Evolutionary conservation across 352 stramenopile species (phyloP).

Genomic region (Phytophthora aleatoria): DNA sequence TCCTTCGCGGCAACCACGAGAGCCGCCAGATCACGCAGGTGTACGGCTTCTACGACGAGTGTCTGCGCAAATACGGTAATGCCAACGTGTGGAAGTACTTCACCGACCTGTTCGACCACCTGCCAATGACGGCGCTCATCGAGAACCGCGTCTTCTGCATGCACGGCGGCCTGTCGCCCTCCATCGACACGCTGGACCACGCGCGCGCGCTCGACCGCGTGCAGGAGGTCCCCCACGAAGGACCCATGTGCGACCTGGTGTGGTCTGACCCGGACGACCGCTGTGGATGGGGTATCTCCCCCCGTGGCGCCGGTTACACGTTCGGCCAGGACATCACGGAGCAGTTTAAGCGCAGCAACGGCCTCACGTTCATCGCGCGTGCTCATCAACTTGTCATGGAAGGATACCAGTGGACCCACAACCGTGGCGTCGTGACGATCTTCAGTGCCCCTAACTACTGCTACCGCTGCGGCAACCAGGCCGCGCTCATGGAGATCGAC

Average conservation of each 20-base stretch:
- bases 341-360: constrained; percentile 91
- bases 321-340: constrained; percentile 90
- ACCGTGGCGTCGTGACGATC: constrained; percentile 92
- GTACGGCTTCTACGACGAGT: constrained; percentile 87
- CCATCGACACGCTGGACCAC: constrained; percentile 89
- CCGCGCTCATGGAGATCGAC: constrained; percentile 95
- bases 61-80: constrained; percentile 96
- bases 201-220: constrained; percentile 82
- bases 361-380: constrained; percentile 85
- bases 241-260: constrained; percentile 88
- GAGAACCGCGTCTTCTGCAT: constrained; percentile 91
- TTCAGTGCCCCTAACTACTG: constrained; percentile 95
- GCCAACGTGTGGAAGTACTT: constrained; percentile 93
- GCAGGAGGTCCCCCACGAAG: constrained; percentile 88
- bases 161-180: constrained; percentile 88
- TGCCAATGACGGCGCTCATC: constrained; percentile 89
- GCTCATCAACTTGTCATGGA: constrained; percentile 94
- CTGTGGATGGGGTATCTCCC: constrained; percentile 87
- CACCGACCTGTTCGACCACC: constrained; percentile 88
- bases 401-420: constrained; percentile 93
- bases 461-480: constrained; percentile 96
- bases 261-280: constrained; percentile 91
- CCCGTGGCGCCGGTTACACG: constrained; percentile 85
- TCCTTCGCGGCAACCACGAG: constrained; percentile 86
- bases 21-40: constrained; percentile 82